A percentile compares a stretch with the other conserved stretches of the same genome.
Conservation (phyloP, 1,139 yeast species). For the Magnusiomyces sp. region DNA sequence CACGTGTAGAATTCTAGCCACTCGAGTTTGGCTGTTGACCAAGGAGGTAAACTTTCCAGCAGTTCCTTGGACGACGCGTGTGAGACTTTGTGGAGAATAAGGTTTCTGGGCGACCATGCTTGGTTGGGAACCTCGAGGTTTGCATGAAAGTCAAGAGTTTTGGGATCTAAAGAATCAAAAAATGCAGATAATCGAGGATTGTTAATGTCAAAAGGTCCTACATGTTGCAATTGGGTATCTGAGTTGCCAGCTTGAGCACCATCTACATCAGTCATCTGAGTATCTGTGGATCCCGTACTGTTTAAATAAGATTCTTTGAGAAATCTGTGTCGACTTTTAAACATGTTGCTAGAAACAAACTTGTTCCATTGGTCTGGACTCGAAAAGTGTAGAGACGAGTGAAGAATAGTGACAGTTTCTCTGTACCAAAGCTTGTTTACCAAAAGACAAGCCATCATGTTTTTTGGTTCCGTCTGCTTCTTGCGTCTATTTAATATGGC, state of each 20-base stretch:
- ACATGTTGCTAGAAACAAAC: constrained; percentile 29
- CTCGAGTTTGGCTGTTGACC: constrained; percentile 42
- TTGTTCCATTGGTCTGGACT: constrained; percentile 40
- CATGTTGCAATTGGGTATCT: background rate
- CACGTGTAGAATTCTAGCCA: constrained; percentile 82
- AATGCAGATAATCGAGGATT: no score
- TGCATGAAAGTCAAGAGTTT: background rate
- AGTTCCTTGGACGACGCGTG: constrained; percentile 37
- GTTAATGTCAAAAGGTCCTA: no score
- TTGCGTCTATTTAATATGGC: background rate
- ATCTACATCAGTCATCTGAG: background rate
- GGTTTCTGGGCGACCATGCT: constrained; percentile 27
- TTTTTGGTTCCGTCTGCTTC: background rate
- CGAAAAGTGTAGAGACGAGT: constrained; percentile 48
- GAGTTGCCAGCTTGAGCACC: background rate
- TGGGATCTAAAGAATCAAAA: background rate
- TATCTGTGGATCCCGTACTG: no score
- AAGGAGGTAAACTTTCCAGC: constrained; percentile 33
- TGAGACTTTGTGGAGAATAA: constrained; percentile 45
- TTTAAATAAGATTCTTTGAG: no score
- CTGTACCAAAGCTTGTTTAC: constrained; percentile 63
- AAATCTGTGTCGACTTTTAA: background rate
- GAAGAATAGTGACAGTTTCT: constrained; percentile 47
- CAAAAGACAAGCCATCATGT: constrained; percentile 39
- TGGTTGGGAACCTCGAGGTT: background rate